Conservation (phyloP, 2,329 filamentous ascomycete species). For the Elsinoe fawcettii region DNA sequence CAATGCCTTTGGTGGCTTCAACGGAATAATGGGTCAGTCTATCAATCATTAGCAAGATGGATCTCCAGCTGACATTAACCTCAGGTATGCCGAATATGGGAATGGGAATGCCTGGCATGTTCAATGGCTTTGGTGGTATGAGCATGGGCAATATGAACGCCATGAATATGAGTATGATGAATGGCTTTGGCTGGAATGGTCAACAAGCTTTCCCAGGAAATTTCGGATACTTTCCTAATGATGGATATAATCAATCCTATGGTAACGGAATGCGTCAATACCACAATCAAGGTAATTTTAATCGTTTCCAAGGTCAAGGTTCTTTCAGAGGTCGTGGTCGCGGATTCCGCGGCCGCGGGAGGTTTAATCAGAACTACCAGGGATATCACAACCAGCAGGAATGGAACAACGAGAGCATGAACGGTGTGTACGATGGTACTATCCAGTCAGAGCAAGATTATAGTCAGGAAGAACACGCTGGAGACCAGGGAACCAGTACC, state of each 20-base stretch:
- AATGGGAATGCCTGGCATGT: constrained; percentile 80
- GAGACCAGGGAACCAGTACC: not conserved
- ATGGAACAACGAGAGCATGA: not conserved
- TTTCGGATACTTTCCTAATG: constrained; percentile 52
- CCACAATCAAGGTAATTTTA: constrained; percentile 54
- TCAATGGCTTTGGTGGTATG: constrained; percentile 63
- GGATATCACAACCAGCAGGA: constrained; percentile 9
- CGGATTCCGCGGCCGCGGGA: constrained; percentile 26
- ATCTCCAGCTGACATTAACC: constrained; percentile 3
- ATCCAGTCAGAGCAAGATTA: not conserved
- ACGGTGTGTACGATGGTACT: not conserved
- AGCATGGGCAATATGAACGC: constrained; percentile 68
- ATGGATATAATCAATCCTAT: constrained; percentile 46
- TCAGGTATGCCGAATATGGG: constrained; percentile 72
- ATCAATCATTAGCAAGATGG: not conserved
- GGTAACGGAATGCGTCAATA: constrained; percentile 42
- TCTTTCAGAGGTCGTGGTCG: constrained; percentile 37
- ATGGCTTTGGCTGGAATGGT: constrained; percentile 61
- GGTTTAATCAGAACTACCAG: constrained; percentile 21
- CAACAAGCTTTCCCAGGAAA: constrained; percentile 65
- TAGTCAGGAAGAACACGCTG: not conserved
- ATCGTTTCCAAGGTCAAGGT: constrained; percentile 71
- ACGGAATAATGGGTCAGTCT: constrained; percentile 81
- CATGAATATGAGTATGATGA: constrained; percentile 53
- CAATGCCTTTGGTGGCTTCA: constrained; percentile 62